phyloP scores from a whole-genome alignment of 73 alveolate genomes.

The Breviolum minutum region DNA sequence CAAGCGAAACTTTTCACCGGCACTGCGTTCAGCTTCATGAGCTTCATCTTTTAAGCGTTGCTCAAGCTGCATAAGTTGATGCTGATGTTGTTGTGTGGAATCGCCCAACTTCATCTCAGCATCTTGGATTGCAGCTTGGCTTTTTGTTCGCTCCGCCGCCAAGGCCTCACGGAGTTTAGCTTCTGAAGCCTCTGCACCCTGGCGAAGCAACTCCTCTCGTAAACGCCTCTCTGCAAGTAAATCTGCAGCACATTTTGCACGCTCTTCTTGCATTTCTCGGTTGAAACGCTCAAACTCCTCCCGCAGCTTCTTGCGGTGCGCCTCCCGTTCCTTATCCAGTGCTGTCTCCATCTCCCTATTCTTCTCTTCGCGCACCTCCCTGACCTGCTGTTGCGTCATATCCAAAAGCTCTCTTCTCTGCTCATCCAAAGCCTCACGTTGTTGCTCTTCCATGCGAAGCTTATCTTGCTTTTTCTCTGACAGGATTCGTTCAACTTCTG shows the following conservation, averaged over 20 bases:
- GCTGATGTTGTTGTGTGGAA: conserved; percentile 13
- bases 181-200: conserved; percentile 50
- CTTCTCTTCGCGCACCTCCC: conserved; percentile 70
- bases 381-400: conserved; percentile 95
- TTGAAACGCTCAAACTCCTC: conserved; percentile 97
- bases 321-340: conserved; percentile 97
- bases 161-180: conserved; percentile 69
- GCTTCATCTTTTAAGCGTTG: conserved; percentile 10
- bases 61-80: conserved; percentile 9
- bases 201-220: conserved; percentile 81
- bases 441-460: conserved; percentile 62
- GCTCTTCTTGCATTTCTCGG: conserved; percentile 95
- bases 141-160: conserved; percentile 40
- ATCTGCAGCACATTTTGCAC: conserved; percentile 86
- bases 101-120: conserved; percentile 29
- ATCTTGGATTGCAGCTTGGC: conserved; percentile 18
- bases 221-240: conserved; percentile 76
- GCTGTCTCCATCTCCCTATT: conserved; percentile 96
- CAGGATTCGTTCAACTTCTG: conserved; percentile 97
- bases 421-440: conserved; percentile 83
- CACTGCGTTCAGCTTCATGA: background rate
- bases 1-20: background rate
- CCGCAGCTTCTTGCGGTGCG: conserved; percentile 96
- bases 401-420: conserved; percentile 60
- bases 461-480: conserved; percentile 88